phyloP scores from a whole-genome alignment of 2,329 filamentous ascomycete genomes.

The Aureobasidium subglaciale region DNA sequence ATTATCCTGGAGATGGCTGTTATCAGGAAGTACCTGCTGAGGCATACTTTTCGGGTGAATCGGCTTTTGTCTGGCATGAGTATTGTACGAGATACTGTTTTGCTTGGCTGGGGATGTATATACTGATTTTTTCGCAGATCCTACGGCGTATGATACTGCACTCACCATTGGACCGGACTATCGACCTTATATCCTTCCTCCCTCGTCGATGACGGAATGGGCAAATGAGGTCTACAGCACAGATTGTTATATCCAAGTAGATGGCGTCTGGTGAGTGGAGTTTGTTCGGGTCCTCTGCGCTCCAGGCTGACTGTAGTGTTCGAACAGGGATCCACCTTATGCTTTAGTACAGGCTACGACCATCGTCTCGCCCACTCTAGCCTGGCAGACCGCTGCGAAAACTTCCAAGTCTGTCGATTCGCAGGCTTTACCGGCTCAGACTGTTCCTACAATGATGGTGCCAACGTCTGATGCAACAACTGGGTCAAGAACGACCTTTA shows the following conservation, averaged over 20 bases:
- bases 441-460: too few species aligned
- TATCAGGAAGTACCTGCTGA: conserved; percentile 23
- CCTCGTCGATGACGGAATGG: background rate
- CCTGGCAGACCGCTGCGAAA: too few species aligned
- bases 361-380: too few species aligned
- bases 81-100: background rate
- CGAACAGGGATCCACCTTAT: too few species aligned
- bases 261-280: background rate
- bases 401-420: too few species aligned
- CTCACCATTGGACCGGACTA: background rate
- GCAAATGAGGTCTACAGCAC: background rate
- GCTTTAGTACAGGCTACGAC: too few species aligned
- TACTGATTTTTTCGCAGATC: background rate
- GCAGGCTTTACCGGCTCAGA: too few species aligned
- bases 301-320: too few species aligned
- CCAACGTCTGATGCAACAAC: too few species aligned
- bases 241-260: background rate
- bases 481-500: too few species aligned
- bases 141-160: background rate
- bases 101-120: too few species aligned
- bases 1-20: conserved; percentile 18
- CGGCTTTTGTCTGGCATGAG: background rate
- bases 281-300: too few species aligned
- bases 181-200: background rate
- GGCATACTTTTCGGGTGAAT: conserved; percentile 19